These are phyloP conservation scores for Quercus wislizeni DNA, from an alignment of 306 rosid genomes.

Conservation along the genomic window DNA sequence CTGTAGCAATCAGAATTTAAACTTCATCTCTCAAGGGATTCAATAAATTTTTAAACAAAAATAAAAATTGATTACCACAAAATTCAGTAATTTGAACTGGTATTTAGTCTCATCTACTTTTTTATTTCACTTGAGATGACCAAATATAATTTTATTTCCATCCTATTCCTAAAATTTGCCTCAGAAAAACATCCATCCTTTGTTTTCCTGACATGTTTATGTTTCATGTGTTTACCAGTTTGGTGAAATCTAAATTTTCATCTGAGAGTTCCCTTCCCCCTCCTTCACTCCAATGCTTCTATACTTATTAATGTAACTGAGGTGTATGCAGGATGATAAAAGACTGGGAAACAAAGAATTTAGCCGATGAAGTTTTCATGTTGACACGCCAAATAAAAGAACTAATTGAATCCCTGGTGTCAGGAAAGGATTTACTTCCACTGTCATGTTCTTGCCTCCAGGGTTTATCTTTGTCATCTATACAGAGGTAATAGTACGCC, in stretches of 20 bases:
- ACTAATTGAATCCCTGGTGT: slow-evolving; percentile 39
- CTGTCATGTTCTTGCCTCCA: slow-evolving; percentile 62
- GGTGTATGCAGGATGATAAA: slow-evolving; percentile 67
- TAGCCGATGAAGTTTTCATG: slow-evolving; percentile 81
- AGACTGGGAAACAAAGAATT: slow-evolving; percentile 62
- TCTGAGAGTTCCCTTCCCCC: not conserved
- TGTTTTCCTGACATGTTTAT: not conserved
- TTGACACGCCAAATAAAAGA: slow-evolving; percentile 57
- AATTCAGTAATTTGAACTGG: no score
- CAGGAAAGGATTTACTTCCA: slow-evolving; percentile 58
- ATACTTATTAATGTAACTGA: not conserved
- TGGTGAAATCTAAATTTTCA: not conserved
- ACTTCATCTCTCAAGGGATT: not conserved
- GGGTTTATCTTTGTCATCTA: slow-evolving; percentile 61
- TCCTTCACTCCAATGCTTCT: not conserved
- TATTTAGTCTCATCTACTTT: no score
- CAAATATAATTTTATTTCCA: not conserved
- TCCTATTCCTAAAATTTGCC: not conserved
- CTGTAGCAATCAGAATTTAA: not conserved
- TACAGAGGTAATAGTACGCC: slow-evolving; percentile 35
- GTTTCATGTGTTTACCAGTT: not conserved
- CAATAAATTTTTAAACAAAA: not conserved
- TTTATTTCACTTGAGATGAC: no score
- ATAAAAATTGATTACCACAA: no score
- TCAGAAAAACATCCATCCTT: not conserved